phyloP scores from a whole-genome alignment of 2,329 filamentous ascomycete species.

The Cladosporium sp. region DNA sequence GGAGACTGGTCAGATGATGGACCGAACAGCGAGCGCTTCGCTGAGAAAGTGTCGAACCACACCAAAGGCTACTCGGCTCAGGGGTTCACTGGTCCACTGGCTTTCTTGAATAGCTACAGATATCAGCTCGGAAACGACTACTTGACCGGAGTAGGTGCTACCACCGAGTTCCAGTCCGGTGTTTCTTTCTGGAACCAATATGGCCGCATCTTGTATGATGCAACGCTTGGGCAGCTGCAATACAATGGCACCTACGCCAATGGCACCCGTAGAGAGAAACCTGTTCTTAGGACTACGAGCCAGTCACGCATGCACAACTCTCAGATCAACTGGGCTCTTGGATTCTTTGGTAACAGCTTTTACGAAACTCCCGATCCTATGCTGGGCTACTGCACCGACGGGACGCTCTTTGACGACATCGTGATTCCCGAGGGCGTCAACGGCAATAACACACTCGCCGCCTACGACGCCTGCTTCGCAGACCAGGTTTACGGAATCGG shows the following conservation, averaged over 20 bases:
- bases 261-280: conserved; percentile 44
- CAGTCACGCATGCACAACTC: conserved; percentile 53
- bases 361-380: conserved; percentile 33
- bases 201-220: conserved; percentile 50
- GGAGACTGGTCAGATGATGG: conserved; percentile 46
- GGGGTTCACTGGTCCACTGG: conserved; percentile 44
- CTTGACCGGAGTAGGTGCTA: conserved; percentile 47
- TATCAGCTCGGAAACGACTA: conserved; percentile 43
- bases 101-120: conserved; percentile 50
- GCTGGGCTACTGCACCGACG: conserved; percentile 37
- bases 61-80: conserved; percentile 33
- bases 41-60: conserved; percentile 45
- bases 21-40: conserved; percentile 45
- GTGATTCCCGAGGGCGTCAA: conserved; percentile 47
- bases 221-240: conserved; percentile 42
- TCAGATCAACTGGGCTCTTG: conserved; percentile 49
- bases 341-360: conserved; percentile 49
- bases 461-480: conserved; percentile 47
- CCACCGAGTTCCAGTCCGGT: conserved; percentile 47
- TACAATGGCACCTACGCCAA: conserved; percentile 48
- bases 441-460: conserved; percentile 51
- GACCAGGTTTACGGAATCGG: conserved; percentile 34
- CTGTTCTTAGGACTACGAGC: conserved; percentile 50
- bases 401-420: conserved; percentile 42
- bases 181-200: conserved; percentile 52